phyloP scores from a whole-genome alignment of 768 basidiomycete species.

The Candolleomyces aberdarensis region DNA sequence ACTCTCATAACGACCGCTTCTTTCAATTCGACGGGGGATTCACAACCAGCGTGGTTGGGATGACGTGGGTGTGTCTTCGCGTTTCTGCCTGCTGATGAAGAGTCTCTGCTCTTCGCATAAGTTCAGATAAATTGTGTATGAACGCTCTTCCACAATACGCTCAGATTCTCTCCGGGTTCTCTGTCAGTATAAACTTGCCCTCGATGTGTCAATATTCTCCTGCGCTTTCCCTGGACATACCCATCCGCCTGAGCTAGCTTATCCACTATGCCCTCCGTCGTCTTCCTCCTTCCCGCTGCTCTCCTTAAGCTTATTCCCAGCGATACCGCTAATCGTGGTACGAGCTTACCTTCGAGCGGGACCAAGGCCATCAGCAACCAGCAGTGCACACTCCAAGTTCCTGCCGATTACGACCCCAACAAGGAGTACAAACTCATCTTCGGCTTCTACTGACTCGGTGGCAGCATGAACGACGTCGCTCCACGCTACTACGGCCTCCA shows the following conservation, averaged over 20 bases:
- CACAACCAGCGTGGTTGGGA: too few relatives aligned
- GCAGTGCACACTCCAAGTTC: slow-evolving; percentile 5
- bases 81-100: too few relatives aligned
- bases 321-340: not conserved
- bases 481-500: slow-evolving; percentile 4
- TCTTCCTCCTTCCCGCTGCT: not conserved
- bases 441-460: slow-evolving; percentile 3
- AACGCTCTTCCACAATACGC: not conserved
- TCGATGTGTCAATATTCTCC: too few relatives aligned
- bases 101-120: not conserved
- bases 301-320: not conserved
- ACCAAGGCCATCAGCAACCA: slow-evolving; percentile 4
- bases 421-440: slow-evolving; percentile 5
- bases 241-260: not conserved
- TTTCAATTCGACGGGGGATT: too few relatives aligned
- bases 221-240: not conserved
- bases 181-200: too few relatives aligned
- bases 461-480: slow-evolving; percentile 2
- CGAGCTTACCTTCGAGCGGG: not conserved
- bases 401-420: not conserved
- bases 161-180: too few relatives aligned
- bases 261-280: not conserved
- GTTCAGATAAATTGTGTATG: slow-evolving; percentile 1
- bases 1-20: too few relatives aligned
- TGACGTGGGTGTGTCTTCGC: too few relatives aligned